phyloP scores from a whole-genome alignment of 176 grass and related monocot species.

The Stipa capillata region DNA sequence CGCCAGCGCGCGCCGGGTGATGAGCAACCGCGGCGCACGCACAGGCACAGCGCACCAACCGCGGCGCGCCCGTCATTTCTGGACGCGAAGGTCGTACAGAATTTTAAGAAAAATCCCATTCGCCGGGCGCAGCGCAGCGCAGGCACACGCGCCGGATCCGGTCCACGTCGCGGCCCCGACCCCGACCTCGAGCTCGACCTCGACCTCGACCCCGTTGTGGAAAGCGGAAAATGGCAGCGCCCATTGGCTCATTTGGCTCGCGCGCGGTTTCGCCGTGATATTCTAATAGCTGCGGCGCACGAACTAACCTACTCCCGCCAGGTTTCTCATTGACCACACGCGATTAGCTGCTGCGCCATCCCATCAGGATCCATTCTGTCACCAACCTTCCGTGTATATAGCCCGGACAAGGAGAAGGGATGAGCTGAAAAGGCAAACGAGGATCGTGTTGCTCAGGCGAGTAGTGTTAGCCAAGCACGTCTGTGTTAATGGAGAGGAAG shows the following conservation, averaged over 20 bases:
- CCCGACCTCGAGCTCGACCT: no score
- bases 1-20: background rate
- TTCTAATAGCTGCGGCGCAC: background rate
- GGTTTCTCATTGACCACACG: conserved; percentile 21
- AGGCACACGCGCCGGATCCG: background rate
- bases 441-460: background rate
- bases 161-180: background rate
- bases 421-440: background rate
- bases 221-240: background rate
- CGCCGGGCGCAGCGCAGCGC: no score
- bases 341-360: background rate
- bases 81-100: background rate
- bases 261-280: background rate
- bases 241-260: background rate
- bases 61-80: background rate
- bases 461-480: background rate
- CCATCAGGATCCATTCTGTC: background rate
- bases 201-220: no score
- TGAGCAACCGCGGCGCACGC: background rate
- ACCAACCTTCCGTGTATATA: background rate
- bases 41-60: background rate
- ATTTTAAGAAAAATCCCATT: background rate
- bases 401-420: background rate
- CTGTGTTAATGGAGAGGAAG: conserved; percentile 6
- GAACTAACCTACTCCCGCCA: background rate